phyloP scores from a whole-genome alignment of 371 early-diverging fungal genomes.

The Mortierella sp. region DNA sequence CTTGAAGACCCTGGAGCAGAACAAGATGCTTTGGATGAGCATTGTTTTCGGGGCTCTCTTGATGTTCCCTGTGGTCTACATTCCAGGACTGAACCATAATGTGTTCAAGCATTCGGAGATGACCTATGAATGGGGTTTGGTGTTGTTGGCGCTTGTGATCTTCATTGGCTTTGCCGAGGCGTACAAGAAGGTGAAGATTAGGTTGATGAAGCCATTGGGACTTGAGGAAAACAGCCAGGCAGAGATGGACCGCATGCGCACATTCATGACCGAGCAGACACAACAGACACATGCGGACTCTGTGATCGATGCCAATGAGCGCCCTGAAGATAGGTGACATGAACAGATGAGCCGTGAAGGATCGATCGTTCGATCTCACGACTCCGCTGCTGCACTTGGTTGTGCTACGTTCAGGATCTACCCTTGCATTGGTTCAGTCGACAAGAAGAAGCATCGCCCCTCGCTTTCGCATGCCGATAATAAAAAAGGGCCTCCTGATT shows the following conservation, averaged over 20 bases:
- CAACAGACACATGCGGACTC: constrained; percentile 17
- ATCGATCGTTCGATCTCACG: too few relatives aligned
- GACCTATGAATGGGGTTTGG: constrained; percentile 82
- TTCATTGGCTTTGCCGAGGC: constrained; percentile 71
- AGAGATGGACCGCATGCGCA: constrained; percentile 45
- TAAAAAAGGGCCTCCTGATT: too few relatives aligned
- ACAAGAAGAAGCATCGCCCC: too few relatives aligned
- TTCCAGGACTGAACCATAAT: constrained; percentile 71
- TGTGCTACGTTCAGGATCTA: too few relatives aligned
- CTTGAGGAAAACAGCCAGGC: constrained; percentile 20
- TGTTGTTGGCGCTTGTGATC: constrained; percentile 62
- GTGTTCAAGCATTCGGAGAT: constrained; percentile 75
- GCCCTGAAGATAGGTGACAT: constrained; percentile 14
- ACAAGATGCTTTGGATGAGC: constrained; percentile 68
- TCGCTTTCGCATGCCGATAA: too few relatives aligned
- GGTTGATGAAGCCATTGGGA: constrained; percentile 30
- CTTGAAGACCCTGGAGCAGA: constrained; percentile 59
- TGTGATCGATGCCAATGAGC: constrained; percentile 12
- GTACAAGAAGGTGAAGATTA: constrained; percentile 55
- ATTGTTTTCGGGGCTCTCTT: constrained; percentile 66
- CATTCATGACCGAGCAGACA: constrained; percentile 17
- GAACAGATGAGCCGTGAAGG: neutral
- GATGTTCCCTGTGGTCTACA: constrained; percentile 72
- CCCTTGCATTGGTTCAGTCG: too few relatives aligned
- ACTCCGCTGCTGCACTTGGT: too few relatives aligned